Evolutionary conservation across 495 filamentous ascomycete genomes (phyloP), one percentile per base, ranked within the genome.

Genomic region (Acidiella bohemica): DNA sequence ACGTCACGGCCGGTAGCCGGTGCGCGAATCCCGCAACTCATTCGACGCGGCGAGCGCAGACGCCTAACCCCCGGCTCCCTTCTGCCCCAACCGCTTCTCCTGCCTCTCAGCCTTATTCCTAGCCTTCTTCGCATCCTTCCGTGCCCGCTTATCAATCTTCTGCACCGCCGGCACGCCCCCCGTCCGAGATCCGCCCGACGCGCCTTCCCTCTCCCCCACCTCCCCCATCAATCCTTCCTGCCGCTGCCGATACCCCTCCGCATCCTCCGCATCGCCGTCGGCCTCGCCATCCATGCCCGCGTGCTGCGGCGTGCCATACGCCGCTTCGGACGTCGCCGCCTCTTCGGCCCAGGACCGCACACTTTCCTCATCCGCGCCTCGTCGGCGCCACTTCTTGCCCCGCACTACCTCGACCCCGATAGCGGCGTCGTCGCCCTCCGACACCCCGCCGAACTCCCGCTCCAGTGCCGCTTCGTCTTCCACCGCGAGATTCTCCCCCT

Each of bases 401-500:
- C n/a, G n/a, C n/a, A n/a, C n/a, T n/a, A n/a, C n/a, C n/a, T n/a
- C n/a, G n/a, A n/a, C n/a, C n/a, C n/a, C 50, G 6, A 54, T 16
- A 2, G 17, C 12, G 6, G 27, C 11, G 29, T 54, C 52, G 11
- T 52, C 50, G 9, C 46, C 34, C 11, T 18, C 48, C 11, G 28
- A 22, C 22, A 44, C 12, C 11, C 46, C 25, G n/a, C 25, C 49
- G 27, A 34, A 35, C 5, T 35, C 11, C 40, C 12, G 14, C 6
- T 38, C 47, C 13, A 48, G 21, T 23, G 49, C 36, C 46, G 48
- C 44, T 1, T n/a, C n/a, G n/a, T 10, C 35, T 24, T 75, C 72
- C 1, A 59, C 59, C 6, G 59, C 70, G 22, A 77, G 47, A 17
- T 66, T 60, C 51, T 79, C 73, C 5, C 76, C 76, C 0, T 67